Base-by-base conservation (phyloP, 108 stramenopile genomes). In the Cyclostephanos invisitatus region DNA sequence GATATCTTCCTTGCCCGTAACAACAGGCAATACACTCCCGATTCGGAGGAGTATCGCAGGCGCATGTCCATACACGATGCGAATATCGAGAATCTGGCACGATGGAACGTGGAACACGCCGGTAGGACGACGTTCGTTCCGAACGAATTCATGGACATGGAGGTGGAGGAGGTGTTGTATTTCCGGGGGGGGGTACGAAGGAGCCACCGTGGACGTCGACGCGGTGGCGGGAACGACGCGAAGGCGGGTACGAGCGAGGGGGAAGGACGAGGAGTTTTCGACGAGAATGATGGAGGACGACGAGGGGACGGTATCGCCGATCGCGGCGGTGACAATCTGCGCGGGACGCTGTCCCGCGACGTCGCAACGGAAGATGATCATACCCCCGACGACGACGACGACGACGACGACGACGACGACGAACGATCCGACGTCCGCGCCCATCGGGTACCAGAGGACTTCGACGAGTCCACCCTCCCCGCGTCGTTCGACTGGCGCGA, bases 91-190 rank as follows among this genome's bases (percentile, higher is more conserved):
- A 76, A 57, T 27, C 61, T 76, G 4, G 24, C 55, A 21, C 47
- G 37, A 4, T 76, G 61, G 68, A 76, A 76, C 46, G 29, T 24
- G 40, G 53, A 35, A 20, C 75, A 76, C 29, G 69, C 59, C 18
- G 75, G 75, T 46, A 69, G n/a, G 15, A 64, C 75, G 1, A 42
- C 47, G n/a, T 76, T 76, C 62, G 53, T 15, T 47, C 68, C 38
- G 15, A 70, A 76, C 56, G 69, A 70, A 47, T 76, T 76, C 50
- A 36, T 76, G 62, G 69, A 76, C 46, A 29, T 76, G 22, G 75
- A 76, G 44, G 32, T 70, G 1, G 14, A 53, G 14, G 75, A 76
- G 29, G 58, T 76, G 10, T 46, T 76, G 62, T 51, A 51, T 20
- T 69, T 70, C 46, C 68, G 69, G 17, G 75, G 75, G 22, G 75